These are phyloP conservation scores for Alloteropsis semialata DNA, from an alignment of 176 grass and related monocot species.

Conservation along the genomic window DNA sequence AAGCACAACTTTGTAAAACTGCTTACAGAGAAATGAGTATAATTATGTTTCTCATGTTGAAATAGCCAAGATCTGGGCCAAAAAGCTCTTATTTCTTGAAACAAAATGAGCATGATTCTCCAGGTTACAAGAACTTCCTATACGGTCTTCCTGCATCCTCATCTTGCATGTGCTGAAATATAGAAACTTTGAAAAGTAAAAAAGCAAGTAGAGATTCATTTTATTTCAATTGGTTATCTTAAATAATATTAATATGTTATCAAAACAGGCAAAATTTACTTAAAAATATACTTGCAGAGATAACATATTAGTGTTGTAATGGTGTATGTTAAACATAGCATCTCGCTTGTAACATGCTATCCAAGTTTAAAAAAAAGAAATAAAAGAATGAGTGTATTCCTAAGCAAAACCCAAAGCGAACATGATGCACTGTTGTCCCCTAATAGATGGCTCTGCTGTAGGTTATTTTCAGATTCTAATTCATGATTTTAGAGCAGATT, in stretches of 20 bases:
- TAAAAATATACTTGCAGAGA: not conserved
- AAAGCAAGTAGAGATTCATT: not conserved
- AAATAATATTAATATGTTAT: not conserved
- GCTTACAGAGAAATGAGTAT: not conserved
- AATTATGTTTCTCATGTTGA: not conserved
- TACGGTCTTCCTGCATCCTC: slow-evolving; percentile 31
- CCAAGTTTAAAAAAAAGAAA: not conserved
- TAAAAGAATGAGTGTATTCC: not conserved
- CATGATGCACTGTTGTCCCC: not conserved
- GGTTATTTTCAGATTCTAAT: not conserved
- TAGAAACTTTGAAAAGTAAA: not conserved
- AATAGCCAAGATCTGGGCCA: not conserved
- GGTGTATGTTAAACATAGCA: not conserved
- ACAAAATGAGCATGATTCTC: not conserved
- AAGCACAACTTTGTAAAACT: not conserved
- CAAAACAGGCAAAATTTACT: not conserved
- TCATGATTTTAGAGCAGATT: not conserved
- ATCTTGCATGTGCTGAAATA: slow-evolving; percentile 37
- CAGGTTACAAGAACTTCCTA: slow-evolving; percentile 22
- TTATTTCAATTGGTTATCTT: not conserved
- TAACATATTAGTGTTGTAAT: not conserved
- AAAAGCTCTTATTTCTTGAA: slow-evolving; percentile 19
- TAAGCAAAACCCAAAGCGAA: not conserved
- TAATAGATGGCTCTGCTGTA: not conserved
- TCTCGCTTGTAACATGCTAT: not conserved